Evolutionary conservation across 768 basidiomycete genomes (phyloP).

Genomic region (Exidia glandulosa): DNA sequence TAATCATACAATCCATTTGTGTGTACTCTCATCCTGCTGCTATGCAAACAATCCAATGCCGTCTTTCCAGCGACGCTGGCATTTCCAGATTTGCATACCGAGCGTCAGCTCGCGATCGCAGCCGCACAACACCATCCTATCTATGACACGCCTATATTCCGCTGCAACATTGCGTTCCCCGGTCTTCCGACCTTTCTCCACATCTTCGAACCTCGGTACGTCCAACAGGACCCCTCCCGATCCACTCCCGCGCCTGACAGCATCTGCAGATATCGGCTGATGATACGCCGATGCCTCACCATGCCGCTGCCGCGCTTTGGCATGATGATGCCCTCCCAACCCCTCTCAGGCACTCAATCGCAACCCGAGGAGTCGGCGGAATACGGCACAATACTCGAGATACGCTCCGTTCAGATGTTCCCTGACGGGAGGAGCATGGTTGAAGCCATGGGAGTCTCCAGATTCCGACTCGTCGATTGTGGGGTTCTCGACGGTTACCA

Average conservation of each 20-base stretch:
- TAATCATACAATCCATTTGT: slow-evolving; percentile 61
- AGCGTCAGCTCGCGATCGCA: slow-evolving; percentile 51
- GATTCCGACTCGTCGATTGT: slow-evolving; percentile 81
- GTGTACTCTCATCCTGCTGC: slow-evolving; percentile 4
- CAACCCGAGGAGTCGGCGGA: slow-evolving; percentile 35
- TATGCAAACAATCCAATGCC: slow-evolving; percentile 6
- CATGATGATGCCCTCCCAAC: slow-evolving; percentile 71
- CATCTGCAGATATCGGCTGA: slow-evolving; percentile 66
- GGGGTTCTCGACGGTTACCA: slow-evolving; percentile 83
- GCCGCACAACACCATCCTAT: slow-evolving; percentile 47
- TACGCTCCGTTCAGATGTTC: slow-evolving; percentile 75
- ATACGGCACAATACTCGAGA: slow-evolving; percentile 92
- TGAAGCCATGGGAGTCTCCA: slow-evolving; percentile 56
- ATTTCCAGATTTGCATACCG: slow-evolving; percentile 56
- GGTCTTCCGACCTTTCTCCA: slow-evolving; percentile 83
- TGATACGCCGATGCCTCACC: slow-evolving; percentile 92
- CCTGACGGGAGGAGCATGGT: slow-evolving; percentile 85
- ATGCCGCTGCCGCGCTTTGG: slow-evolving; percentile 71
- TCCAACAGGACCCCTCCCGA: neutral
- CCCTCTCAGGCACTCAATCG: slow-evolving; percentile 19
- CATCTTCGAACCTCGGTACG: slow-evolving; percentile 80
- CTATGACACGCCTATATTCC: slow-evolving; percentile 81
- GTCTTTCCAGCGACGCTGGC: slow-evolving; percentile 45
- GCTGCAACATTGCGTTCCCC: slow-evolving; percentile 84
- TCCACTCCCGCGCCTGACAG: neutral